Evolutionary conservation across 2,329 filamentous ascomycete genomes (phyloP), one percentile per base, ranked within the genome.

Genomic region (Hymenoscyphus scutula): DNA sequence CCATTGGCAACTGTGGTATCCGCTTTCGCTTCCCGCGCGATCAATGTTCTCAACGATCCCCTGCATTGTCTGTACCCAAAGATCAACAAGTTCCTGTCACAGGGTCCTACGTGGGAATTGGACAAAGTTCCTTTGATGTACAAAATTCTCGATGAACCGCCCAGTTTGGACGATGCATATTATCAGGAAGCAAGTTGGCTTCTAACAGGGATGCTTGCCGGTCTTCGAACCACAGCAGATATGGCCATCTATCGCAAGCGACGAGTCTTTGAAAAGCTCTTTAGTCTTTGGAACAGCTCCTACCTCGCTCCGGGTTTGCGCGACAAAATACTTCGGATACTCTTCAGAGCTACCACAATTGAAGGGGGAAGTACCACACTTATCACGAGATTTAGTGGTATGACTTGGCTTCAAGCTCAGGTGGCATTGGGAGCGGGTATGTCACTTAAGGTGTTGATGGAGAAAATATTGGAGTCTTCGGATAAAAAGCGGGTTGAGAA

Each of bases 61-160:
- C 81, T 92, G 17, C 91, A 96, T 72, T 85, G 85, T 64, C 83
- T 97, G 41, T 98, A 97, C 74, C 85, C 87, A 62, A 97, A 97
- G 74, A 79, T 95, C 76, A 97, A 96, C 78, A 81, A 82, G 5
- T 97, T 93, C 74, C 83, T 98, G 38, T 91, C 91, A 25, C 87
- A 87, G 58, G 84, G 87, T 0, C 93, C 94, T 0, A 76, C 81
- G 27, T 98, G 94, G 94, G 82, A 87, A 13, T 73, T 88, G 19
- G 85, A 90, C 63, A 88, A 86, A 72, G 84, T 95, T 27, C 83
- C 95, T 7, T 80, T 94, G n/a, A 85, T 86, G 27, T 81, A 84
- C 68, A 81, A 84, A 65, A 79, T 89, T 58, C 77, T 88, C 11
- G 81, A 85, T 62, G 83, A 86, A 59, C 83, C 87, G 64, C 90